phyloP scores from a whole-genome alignment of 1,284 basidiomycete genomes.

The Meripilus lineatus region DNA sequence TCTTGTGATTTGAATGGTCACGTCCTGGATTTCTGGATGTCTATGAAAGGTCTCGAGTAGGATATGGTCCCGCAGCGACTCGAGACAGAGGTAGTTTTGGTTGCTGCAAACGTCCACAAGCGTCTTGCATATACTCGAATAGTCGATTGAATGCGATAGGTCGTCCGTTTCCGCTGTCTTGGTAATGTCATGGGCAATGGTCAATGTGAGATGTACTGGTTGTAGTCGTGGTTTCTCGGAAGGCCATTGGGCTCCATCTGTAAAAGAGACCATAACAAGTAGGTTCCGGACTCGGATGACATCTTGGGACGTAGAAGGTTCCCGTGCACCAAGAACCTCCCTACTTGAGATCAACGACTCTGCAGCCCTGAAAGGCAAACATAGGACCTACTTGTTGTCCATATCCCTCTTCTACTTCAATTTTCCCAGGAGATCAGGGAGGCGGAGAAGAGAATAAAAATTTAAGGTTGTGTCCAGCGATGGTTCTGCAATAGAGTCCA shows the following conservation, averaged over 20 bases:
- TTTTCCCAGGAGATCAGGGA: too few species aligned
- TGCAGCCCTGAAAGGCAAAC: slow-evolving; percentile 7
- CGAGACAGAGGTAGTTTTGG: slow-evolving; percentile 35
- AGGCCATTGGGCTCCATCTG: slow-evolving; percentile 41
- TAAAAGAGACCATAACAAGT: slow-evolving; percentile 33
- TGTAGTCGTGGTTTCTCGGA: slow-evolving; percentile 38
- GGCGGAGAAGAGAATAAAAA: too few species aligned
- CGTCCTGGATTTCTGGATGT: slow-evolving; percentile 32
- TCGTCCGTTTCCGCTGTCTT: slow-evolving; percentile 52
- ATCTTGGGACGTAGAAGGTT: slow-evolving; percentile 25
- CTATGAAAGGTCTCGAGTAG: slow-evolving; percentile 37
- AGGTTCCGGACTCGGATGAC: slow-evolving; percentile 47
- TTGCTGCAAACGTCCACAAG: slow-evolving; percentile 25
- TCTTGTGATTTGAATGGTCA: slow-evolving; percentile 42
- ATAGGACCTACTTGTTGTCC: not conserved
- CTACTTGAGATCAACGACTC: too few species aligned
- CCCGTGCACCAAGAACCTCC: too few species aligned
- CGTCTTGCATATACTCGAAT: slow-evolving; percentile 41
- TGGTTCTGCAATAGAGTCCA: too few species aligned
- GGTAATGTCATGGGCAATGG: slow-evolving; percentile 51
- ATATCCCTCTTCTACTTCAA: too few species aligned
- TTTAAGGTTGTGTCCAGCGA: too few species aligned
- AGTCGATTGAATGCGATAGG: slow-evolving; percentile 55
- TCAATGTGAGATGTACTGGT: slow-evolving; percentile 52
- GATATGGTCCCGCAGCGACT: slow-evolving; percentile 38